phyloP scores from a whole-genome alignment of 2,329 filamentous ascomycete species.

The Talaromyces sp. region DNA sequence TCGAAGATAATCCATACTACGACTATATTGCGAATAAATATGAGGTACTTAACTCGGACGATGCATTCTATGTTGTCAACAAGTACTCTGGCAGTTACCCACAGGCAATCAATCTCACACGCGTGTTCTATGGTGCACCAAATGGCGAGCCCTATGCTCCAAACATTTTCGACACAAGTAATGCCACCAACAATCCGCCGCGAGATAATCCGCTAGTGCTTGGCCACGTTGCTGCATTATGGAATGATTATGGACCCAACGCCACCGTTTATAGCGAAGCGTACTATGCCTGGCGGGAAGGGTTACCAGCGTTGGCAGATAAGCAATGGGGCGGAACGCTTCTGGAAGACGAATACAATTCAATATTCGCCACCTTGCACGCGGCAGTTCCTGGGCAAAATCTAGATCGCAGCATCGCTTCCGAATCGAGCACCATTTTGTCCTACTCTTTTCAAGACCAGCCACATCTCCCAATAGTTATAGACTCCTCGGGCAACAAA shows the following conservation, averaged over 20 bases:
- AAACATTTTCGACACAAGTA: conserved; percentile 48
- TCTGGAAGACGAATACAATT: conserved; percentile 39
- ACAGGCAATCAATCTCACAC: conserved; percentile 43
- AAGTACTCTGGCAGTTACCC: conserved; percentile 48
- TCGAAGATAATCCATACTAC: conserved; percentile 48
- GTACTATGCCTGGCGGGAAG: conserved; percentile 48
- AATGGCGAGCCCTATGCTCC: conserved; percentile 44
- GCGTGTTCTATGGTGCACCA: conserved; percentile 48
- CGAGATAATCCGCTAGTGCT: conserved; percentile 40
- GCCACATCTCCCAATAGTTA: conserved; percentile 29
- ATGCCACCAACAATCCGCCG: conserved; percentile 47
- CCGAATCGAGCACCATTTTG: conserved; percentile 41
- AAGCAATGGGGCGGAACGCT: conserved; percentile 56
- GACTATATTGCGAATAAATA: conserved; percentile 51
- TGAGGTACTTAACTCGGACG: conserved; percentile 52
- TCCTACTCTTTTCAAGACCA: conserved; percentile 39
- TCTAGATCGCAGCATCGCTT: conserved; percentile 45
- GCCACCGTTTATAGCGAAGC: conserved; percentile 48
- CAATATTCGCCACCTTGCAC: conserved; percentile 41
- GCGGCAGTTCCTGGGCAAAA: conserved; percentile 47
- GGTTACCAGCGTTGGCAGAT: conserved; percentile 50
- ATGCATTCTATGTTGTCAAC: conserved; percentile 49
- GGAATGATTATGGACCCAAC: conserved; percentile 54
- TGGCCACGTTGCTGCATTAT: conserved; percentile 48
- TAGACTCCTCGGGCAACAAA: conserved; percentile 31